phyloP scores from a whole-genome alignment of 306 rosid genomes.

The Sesbania bispinosa region DNA sequence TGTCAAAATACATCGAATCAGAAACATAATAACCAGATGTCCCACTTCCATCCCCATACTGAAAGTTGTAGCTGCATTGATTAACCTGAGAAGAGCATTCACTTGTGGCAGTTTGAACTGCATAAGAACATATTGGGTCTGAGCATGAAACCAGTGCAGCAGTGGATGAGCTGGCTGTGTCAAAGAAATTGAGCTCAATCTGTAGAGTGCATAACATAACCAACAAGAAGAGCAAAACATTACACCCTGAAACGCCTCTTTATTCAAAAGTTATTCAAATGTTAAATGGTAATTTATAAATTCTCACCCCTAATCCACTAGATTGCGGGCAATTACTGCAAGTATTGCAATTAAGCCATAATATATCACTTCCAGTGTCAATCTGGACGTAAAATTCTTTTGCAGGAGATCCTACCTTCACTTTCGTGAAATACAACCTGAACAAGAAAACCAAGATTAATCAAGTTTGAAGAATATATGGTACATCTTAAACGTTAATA shows the following conservation, averaged over 20 bases:
- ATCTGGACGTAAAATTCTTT: conserved; percentile 86
- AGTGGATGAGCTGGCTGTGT: conserved; percentile 68
- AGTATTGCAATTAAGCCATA: conserved; percentile 86
- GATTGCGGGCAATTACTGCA: conserved; percentile 85
- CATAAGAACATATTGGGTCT: conserved; percentile 70
- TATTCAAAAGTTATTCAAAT: background rate
- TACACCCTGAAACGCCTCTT: conserved; percentile 1
- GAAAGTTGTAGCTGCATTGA: conserved; percentile 79
- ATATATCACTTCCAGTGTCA: conserved; percentile 91
- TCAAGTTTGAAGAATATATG: background rate
- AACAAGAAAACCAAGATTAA: conserved; percentile 36
- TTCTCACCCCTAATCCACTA: conserved; percentile 74
- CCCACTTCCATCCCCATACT: conserved; percentile 95
- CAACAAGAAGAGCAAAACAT: conserved; percentile 16
- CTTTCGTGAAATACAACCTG: conserved; percentile 91
- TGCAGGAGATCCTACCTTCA: conserved; percentile 91
- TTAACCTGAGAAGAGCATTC: conserved; percentile 65
- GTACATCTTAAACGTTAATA: background rate
- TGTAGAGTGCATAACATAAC: conserved; percentile 42
- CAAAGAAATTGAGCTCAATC: conserved; percentile 80
- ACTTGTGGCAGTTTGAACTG: conserved; percentile 52
- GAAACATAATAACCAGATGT: conserved; percentile 85
- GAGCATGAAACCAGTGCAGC: conserved; percentile 68
- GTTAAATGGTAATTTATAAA: background rate
- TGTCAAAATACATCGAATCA: conserved; percentile 75